Percentiles rank a stretch among this genome's conserved stretches.
phyloP scores from a whole-genome alignment of 495 filamentous ascomycete genomes.

The Penicillium simplicissimum region DNA sequence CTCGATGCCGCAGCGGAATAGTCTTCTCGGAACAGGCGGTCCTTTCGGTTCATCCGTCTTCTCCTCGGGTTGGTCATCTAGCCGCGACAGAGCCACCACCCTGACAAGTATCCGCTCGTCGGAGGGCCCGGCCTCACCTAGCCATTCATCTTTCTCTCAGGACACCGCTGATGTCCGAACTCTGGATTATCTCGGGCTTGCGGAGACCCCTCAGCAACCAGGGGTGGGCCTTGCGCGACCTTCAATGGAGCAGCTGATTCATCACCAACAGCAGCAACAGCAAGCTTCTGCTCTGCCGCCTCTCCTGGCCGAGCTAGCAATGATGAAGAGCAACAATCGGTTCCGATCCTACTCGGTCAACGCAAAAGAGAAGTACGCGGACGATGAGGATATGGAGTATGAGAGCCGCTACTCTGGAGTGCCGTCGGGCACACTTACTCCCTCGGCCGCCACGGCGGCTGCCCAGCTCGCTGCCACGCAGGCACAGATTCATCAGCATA shows the following conservation, averaged over 20 bases:
- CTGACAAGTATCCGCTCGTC: slow-evolving; percentile 84
- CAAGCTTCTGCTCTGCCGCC: slow-evolving; percentile 61
- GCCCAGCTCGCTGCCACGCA: slow-evolving; percentile 78
- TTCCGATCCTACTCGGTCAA: slow-evolving; percentile 98
- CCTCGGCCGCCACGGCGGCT: slow-evolving; percentile 66
- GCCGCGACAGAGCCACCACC: slow-evolving; percentile 78
- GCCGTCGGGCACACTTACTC: slow-evolving; percentile 71
- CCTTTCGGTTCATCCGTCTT: slow-evolving; percentile 91
- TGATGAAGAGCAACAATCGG: slow-evolving; percentile 78
- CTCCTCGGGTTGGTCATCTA: slow-evolving; percentile 77
- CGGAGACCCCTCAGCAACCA: slow-evolving; percentile 86
- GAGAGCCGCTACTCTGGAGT: slow-evolving; percentile 53
- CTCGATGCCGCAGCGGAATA: slow-evolving; percentile 89
- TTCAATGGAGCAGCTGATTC: slow-evolving; percentile 45
- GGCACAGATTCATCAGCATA: slow-evolving; percentile 90
- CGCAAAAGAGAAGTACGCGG: slow-evolving; percentile 95
- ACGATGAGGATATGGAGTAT: slow-evolving; percentile 87
- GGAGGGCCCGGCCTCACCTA: slow-evolving; percentile 86
- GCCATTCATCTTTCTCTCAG: slow-evolving; percentile 84
- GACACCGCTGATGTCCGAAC: slow-evolving; percentile 91
- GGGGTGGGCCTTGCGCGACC: slow-evolving; percentile 67
- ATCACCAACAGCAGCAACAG: slow-evolving; percentile 60
- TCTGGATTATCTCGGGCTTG: slow-evolving; percentile 91
- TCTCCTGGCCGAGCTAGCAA: slow-evolving; percentile 75
- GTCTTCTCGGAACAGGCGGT: slow-evolving; percentile 58